phyloP scores from a whole-genome alignment of 208 protist species.

The Herpetomonas samuelpessoai region DNA sequence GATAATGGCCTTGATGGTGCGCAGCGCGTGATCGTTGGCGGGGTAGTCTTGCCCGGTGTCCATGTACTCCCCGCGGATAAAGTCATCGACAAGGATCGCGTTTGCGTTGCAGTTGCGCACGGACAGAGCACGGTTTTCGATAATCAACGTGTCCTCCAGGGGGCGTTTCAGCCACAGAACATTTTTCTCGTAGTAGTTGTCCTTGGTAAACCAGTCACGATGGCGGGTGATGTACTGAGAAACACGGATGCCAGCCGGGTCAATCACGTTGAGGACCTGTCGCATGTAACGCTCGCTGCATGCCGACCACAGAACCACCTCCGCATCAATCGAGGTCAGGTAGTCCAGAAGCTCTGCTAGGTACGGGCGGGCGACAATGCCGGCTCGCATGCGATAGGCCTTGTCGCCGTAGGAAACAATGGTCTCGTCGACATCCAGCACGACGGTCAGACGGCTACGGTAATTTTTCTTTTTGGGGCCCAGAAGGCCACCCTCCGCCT shows the following conservation, averaged over 20 bases:
- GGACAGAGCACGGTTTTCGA: constrained; percentile 79
- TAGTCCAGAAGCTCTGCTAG: constrained; percentile 87
- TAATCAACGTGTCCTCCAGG: constrained; percentile 75
- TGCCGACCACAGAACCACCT: constrained; percentile 88
- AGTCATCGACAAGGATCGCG: constrained; percentile 86
- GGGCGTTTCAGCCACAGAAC: constrained; percentile 81
- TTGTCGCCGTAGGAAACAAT: constrained; percentile 91
- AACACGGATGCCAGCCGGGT: constrained; percentile 72
- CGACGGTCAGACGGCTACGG: constrained; percentile 76
- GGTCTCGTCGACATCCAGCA: constrained; percentile 89
- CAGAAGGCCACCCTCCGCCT: constrained; percentile 48
- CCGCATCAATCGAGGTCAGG: constrained; percentile 77
- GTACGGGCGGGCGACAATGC: constrained; percentile 75
- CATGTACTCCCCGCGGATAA: constrained; percentile 90
- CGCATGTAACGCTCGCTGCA: constrained; percentile 88
- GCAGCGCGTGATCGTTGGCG: constrained; percentile 71
- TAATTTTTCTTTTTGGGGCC: constrained; percentile 82
- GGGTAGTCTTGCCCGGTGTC: constrained; percentile 83
- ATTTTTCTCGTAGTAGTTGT: constrained; percentile 92
- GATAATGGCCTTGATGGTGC: constrained; percentile 67
- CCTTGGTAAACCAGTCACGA: constrained; percentile 68
- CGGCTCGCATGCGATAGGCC: constrained; percentile 84
- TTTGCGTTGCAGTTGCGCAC: constrained; percentile 89
- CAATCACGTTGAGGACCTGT: constrained; percentile 79
- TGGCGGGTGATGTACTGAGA: constrained; percentile 75